Evolutionary conservation across 495 filamentous ascomycete genomes (phyloP).

Genomic region (Aspergillus heteromorphus): DNA sequence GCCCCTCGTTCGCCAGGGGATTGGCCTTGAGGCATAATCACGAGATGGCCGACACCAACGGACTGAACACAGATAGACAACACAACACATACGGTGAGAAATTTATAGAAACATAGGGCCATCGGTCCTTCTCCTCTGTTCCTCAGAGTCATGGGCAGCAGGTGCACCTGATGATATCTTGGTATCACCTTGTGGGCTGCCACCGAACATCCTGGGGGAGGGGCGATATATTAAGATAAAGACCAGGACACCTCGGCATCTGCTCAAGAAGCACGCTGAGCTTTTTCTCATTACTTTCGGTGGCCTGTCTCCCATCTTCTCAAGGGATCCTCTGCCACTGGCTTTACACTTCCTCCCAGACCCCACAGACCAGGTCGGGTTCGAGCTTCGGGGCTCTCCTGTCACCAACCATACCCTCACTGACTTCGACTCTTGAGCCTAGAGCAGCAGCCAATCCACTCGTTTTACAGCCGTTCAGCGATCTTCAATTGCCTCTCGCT

Average conservation of each 20-base stretch:
- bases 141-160: constrained; percentile 11
- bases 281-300: neutral
- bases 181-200: constrained; percentile 15
- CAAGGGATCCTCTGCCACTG: neutral
- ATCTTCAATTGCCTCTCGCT: neutral
- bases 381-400: neutral
- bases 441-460: neutral
- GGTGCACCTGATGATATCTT: constrained; percentile 15
- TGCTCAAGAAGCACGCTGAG: neutral
- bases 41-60: constrained; percentile 21
- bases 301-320: neutral
- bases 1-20: constrained; percentile 11
- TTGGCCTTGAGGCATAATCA: constrained; percentile 15
- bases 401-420: neutral
- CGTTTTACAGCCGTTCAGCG: neutral
- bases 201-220: neutral
- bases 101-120: constrained; percentile 1
- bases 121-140: constrained; percentile 4
- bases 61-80: constrained; percentile 8
- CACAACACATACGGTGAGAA: constrained; percentile 18
- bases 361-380: neutral
- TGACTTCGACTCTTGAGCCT: neutral
- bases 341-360: neutral
- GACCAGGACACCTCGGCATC: neutral
- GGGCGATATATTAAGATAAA: constrained; percentile 6